These are phyloP conservation scores for Clavispora fructus DNA, from an alignment of 805 yeast genomes.

Conservation along the genomic window DNA sequence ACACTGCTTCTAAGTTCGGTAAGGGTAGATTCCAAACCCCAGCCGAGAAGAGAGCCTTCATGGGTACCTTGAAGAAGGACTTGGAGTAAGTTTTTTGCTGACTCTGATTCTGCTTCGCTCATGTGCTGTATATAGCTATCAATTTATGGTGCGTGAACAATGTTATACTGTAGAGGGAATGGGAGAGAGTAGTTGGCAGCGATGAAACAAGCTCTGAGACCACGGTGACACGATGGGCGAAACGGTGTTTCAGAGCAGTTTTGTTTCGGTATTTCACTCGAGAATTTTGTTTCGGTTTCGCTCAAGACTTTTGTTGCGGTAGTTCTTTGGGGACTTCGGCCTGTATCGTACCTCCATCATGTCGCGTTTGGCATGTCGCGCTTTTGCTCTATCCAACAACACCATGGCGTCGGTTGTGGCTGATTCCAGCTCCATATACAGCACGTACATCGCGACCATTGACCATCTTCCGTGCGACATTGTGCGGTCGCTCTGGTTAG, in stretches of 20 bases:
- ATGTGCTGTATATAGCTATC: conserved; percentile 8
- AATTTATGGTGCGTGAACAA: not conserved
- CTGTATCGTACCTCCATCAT: no score
- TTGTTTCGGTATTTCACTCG: no score
- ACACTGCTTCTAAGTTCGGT: conserved; percentile 99
- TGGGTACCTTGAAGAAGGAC: conserved; percentile 99
- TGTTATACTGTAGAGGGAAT: no score
- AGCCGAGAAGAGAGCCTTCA: conserved; percentile 99
- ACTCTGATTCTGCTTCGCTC: not conserved
- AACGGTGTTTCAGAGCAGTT: no score
- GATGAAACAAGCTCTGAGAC: no score
- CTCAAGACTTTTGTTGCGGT: no score
- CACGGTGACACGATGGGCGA: no score
- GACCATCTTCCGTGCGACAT: conserved; percentile 43
- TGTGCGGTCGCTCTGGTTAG: conserved; percentile 38
- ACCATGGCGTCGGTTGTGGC: conserved; percentile 12
- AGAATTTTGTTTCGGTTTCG: no score
- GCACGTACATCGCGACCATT: conserved; percentile 36
- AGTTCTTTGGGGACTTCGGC: no score
- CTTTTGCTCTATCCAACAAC: not conserved
- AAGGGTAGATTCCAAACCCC: conserved; percentile 99
- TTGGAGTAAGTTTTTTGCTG: conserved; percentile 36
- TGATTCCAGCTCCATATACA: conserved; percentile 26
- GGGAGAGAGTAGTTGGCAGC: no score
- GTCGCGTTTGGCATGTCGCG: not conserved